Evolutionary conservation across 768 basidiomycete genomes (phyloP).

Genomic region (Serendipita vermifera): DNA sequence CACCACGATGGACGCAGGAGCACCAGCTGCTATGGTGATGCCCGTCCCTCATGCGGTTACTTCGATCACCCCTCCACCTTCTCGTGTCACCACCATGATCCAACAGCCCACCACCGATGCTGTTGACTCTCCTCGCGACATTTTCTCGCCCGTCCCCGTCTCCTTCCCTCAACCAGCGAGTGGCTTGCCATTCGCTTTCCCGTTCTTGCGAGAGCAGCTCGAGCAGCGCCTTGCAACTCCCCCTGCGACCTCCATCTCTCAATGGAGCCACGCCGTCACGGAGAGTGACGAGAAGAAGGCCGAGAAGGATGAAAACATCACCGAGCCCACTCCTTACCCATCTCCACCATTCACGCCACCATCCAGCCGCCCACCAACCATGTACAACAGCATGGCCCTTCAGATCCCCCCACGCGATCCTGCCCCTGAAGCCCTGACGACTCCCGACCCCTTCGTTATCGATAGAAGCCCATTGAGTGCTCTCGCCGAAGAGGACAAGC

Average conservation of each 20-base stretch:
- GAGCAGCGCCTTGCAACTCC: not conserved
- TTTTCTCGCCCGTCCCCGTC: not conserved
- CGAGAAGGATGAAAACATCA: not conserved
- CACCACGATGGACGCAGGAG: not conserved
- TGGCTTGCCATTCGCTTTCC: not conserved
- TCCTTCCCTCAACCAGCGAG: not conserved
- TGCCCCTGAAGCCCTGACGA: not conserved
- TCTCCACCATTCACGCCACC: constrained; percentile 7
- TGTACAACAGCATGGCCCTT: constrained; percentile 2
- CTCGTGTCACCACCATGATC: constrained; percentile 2
- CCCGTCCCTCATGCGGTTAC: not conserved
- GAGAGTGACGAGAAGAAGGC: not conserved
- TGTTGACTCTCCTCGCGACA: not conserved
- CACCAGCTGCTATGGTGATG: not conserved
- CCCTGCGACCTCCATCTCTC: too few species aligned
- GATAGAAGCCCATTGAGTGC: not conserved
- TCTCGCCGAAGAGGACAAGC: not conserved
- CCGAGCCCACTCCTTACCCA: not conserved
- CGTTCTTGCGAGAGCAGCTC: not conserved
- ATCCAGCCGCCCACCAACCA: not conserved
- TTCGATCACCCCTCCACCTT: not conserved
- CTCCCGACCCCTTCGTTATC: not conserved
- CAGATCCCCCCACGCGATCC: not conserved
- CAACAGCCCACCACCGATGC: not conserved
- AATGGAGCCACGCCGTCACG: too few species aligned